These are phyloP conservation scores for Botryotinia calthae DNA, from an alignment of 2,329 filamentous ascomycete species.

Conservation along the genomic window DNA sequence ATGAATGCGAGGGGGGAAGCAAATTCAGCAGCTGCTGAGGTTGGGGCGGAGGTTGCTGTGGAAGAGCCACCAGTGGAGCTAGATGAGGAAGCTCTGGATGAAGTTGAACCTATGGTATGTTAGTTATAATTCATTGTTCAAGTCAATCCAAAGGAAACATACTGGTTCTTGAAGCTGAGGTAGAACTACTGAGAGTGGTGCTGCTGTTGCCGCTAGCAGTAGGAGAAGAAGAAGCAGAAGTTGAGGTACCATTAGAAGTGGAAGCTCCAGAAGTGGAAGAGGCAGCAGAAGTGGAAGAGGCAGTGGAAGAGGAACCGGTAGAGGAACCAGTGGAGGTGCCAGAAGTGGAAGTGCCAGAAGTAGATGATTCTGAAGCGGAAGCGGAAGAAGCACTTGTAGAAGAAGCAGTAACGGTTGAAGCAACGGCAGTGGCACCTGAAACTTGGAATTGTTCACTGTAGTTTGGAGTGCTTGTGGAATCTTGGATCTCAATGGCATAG, in stretches of 20 bases:
- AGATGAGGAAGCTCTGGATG: constrained; percentile 8
- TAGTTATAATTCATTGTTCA: neutral
- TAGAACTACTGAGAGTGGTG: neutral
- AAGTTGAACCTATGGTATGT: constrained; percentile 6
- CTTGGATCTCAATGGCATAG: constrained; percentile 36
- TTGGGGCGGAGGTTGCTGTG: constrained; percentile 18
- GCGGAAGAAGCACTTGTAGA: constrained; percentile 12
- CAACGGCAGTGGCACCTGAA: constrained; percentile 26
- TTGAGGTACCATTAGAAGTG: neutral
- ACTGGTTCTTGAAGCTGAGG: constrained; percentile 12
- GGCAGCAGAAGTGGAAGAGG: neutral
- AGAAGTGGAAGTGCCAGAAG: neutral
- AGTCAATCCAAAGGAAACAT: neutral
- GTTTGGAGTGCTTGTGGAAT: constrained; percentile 28
- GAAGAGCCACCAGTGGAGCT: constrained; percentile 13
- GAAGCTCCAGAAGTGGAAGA: constrained; percentile 3
- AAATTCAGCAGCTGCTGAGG: constrained; percentile 29
- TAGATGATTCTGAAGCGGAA: constrained; percentile 8
- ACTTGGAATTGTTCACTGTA: constrained; percentile 34
- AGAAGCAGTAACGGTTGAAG: constrained; percentile 23
- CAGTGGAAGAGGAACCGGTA: neutral
- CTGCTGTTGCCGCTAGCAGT: neutral
- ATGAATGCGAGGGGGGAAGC: constrained; percentile 36
- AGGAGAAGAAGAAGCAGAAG: neutral
- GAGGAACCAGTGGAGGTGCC: neutral